Conservation (phyloP, 768 basidiomycete species). For the Mycena vitilis region DNA sequence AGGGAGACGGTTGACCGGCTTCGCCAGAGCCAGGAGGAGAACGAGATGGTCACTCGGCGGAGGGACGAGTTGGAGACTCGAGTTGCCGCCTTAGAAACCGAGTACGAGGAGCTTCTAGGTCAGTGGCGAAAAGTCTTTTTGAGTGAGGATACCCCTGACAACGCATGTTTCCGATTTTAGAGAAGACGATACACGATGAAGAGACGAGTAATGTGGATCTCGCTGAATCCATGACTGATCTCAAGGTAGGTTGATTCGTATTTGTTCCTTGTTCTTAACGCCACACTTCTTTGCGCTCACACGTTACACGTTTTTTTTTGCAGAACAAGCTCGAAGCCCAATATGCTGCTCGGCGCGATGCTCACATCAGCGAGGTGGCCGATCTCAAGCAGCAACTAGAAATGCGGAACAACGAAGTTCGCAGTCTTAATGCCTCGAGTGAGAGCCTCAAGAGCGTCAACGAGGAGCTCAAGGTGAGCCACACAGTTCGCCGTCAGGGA, state of each 20-base stretch:
- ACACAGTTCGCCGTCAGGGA: constrained; percentile 27
- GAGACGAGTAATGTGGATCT: constrained; percentile 87
- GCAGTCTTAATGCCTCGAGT: constrained; percentile 84
- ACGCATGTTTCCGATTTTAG: constrained; percentile 53
- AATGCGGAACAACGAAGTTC: constrained; percentile 83
- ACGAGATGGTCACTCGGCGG: constrained; percentile 83
- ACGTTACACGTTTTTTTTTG: constrained; percentile 13
- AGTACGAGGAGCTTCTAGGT: constrained; percentile 98
- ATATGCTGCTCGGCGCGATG: constrained; percentile 92
- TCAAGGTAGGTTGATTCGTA: constrained; percentile 70
- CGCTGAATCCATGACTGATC: constrained; percentile 86
- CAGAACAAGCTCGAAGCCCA: constrained; percentile 95
- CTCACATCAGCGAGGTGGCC: constrained; percentile 83
- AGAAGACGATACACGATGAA: constrained; percentile 93
- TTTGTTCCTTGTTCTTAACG: constrained; percentile 22
- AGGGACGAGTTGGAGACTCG: constrained; percentile 90
- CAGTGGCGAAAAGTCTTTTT: constrained; percentile 42
- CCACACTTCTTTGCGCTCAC: constrained; percentile 34
- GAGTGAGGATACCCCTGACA: constrained; percentile 32
- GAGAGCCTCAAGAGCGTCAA: constrained; percentile 96
- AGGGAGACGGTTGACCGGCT: constrained; percentile 92
- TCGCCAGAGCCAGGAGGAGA: constrained; percentile 92
- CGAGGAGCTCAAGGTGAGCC: constrained; percentile 93
- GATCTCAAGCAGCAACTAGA: constrained; percentile 95
- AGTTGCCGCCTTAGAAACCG: constrained; percentile 83